Percentiles rank a stretch among this genome's conserved stretches.
These are phyloP conservation scores for Prinsepia uniflora DNA, from an alignment of 306 rosid genomes.

Conservation along the genomic window DNA sequence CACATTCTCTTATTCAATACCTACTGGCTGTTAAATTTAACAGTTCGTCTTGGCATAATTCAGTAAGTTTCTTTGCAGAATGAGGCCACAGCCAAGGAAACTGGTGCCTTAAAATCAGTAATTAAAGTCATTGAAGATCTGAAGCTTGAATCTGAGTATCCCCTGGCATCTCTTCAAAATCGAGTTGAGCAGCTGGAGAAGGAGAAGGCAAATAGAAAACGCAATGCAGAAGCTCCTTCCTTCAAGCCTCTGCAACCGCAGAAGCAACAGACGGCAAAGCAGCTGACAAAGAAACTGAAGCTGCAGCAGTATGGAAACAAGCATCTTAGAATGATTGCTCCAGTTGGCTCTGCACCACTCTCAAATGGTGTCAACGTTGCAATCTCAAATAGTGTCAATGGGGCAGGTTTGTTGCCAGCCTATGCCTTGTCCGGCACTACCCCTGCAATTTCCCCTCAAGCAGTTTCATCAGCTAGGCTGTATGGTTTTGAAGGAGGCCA, in stretches of 20 bases:
- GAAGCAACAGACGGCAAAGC: slow-evolving; percentile 20
- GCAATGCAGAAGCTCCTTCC: slow-evolving; percentile 34
- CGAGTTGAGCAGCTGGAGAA: slow-evolving; percentile 54
- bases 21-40: slow-evolving; percentile 5
- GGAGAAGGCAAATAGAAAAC: slow-evolving; percentile 40
- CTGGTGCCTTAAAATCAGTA: slow-evolving; percentile 51
- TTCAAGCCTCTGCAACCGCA: slow-evolving; percentile 28
- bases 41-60: slow-evolving; percentile 9
- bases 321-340: slow-evolving; percentile 37
- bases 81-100: slow-evolving; percentile 59
- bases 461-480: slow-evolving; percentile 46
- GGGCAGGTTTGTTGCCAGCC: slow-evolving; percentile 47
- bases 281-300: slow-evolving; percentile 22
- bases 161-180: slow-evolving; percentile 47
- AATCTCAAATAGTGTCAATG: slow-evolving; percentile 24
- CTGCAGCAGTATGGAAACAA: slow-evolving; percentile 46
- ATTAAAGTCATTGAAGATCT: slow-evolving; percentile 51
- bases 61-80: slow-evolving; percentile 41
- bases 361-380: slow-evolving; percentile 23
- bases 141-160: slow-evolving; percentile 64
- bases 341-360: slow-evolving; percentile 36
- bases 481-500: slow-evolving; percentile 49
- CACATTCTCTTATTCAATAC: slow-evolving; percentile 3
- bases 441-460: slow-evolving; percentile 39
- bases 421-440: slow-evolving; percentile 44